Percentiles rank a stretch among this genome's conserved stretches.
These are phyloP conservation scores for Beauveria medogensis DNA, from an alignment of 2,329 filamentous ascomycete genomes.

Conservation along the genomic window DNA sequence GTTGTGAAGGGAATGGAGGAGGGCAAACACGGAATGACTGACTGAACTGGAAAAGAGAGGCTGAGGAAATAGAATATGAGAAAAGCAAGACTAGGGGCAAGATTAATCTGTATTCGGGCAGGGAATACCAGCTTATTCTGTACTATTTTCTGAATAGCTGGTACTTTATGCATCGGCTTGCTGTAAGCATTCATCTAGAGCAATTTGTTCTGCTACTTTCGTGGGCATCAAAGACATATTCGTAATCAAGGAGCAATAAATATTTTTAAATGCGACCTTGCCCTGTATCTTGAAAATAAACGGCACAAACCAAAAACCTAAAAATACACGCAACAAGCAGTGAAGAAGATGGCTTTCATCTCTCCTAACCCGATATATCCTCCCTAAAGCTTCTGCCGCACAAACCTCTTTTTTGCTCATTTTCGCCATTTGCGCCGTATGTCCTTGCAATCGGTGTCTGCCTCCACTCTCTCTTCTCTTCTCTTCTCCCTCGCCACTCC, in stretches of 20 bases:
- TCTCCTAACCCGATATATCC: not conserved
- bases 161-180: not conserved
- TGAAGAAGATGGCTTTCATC: not conserved
- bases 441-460: constrained; percentile 19
- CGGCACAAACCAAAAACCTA: not conserved
- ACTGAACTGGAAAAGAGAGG: not conserved
- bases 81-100: not conserved
- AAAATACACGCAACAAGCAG: not conserved
- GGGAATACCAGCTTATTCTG: not conserved
- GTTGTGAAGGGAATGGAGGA: not conserved
- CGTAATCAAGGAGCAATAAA: no score
- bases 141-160: not conserved
- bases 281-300: not conserved
- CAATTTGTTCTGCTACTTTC: no score
- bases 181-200: no score
- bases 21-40: no score
- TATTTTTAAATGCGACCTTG: not conserved
- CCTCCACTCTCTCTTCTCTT: constrained; percentile 11
- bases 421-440: not conserved
- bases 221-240: no score
- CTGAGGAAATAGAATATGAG: not conserved
- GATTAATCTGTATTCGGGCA: not conserved
- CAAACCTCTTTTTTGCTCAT: not conserved
- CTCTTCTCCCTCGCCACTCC: not conserved
- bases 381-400: not conserved